Evolutionary conservation across 140 eudicot genomes (phyloP), one percentile per base, ranked within the genome.

Genomic region (Ambrosia hybrid): DNA sequence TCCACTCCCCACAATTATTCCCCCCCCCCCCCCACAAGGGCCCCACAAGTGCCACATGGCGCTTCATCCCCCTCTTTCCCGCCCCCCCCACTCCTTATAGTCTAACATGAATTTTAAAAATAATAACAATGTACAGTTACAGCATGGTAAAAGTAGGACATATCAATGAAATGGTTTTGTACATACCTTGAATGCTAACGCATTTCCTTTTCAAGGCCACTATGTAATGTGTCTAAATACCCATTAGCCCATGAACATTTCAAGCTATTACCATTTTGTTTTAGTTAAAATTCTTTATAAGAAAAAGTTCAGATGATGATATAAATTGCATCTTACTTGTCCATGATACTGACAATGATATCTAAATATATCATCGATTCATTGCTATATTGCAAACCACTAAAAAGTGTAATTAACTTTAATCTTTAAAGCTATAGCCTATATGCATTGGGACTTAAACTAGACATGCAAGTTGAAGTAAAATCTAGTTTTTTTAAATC

Each of bases 201-300:
- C 62, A 33, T 55, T 14, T 37, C 65, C 43, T 55, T n/a, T 56
- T 53, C 37, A 43, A 6, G 0, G 8, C 46, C 8, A 6, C 46
- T 41, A 4, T 4, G 4, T 4, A 41, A 41, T 41, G 34, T 30
- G 46, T 41, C 7, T 43, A 41, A 5, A 6, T 41, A 41, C 9
- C 48, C 48, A 41, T 41, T 41, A 41, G 48, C 10, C 48, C 48
- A 6, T 41, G 37, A 55, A 16, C 37, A 55, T 55, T 34, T 57
- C 43, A 70, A 56, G 41, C 33, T 57, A 17, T 71, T 71, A 26
- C 30, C 33, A 38, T 71, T 71, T 70, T 39, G 37, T 56, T 70
- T 63, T 39, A 39, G 21, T n/a, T 71, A n/a, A 10, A 6, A 43
- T 16, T 6, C 57, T 34, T 58, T 11, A 39, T 57, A 72, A 26